Conservation (phyloP, 371 early-diverging fungal genomes). For the Saksenaea oblongispora region DNA sequence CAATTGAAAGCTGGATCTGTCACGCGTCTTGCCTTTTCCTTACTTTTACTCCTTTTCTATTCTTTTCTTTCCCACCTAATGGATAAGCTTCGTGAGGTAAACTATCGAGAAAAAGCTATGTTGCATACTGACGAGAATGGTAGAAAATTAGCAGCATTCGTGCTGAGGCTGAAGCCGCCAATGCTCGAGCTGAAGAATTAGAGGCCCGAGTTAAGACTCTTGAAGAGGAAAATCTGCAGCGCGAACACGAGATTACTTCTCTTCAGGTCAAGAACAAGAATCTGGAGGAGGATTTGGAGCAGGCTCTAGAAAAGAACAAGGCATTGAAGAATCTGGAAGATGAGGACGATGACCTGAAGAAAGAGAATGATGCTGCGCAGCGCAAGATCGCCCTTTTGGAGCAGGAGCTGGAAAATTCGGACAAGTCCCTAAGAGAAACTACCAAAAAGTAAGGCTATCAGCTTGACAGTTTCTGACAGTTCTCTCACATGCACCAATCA, state of each 20-base stretch:
- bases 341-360: slow-evolving; percentile 65
- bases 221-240: slow-evolving; percentile 54
- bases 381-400: slow-evolving; percentile 69
- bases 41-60: not conserved
- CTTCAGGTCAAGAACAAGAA: slow-evolving; percentile 63
- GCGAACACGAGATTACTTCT: slow-evolving; percentile 76
- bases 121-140: not conserved
- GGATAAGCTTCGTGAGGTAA: slow-evolving; percentile 50
- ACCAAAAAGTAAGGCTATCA: slow-evolving; percentile 60
- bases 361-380: slow-evolving; percentile 65
- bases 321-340: slow-evolving; percentile 61
- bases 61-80: slow-evolving; percentile 11
- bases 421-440: slow-evolving; percentile 66
- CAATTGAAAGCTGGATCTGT: slow-evolving; percentile 4
- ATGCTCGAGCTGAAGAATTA: slow-evolving; percentile 63
- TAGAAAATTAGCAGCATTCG: slow-evolving; percentile 73
- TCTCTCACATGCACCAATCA: not conserved
- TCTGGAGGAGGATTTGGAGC: slow-evolving; percentile 68
- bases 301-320: slow-evolving; percentile 60
- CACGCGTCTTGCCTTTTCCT: slow-evolving; percentile 1
- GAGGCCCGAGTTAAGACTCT: slow-evolving; percentile 63
- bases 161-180: slow-evolving; percentile 72
- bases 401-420: slow-evolving; percentile 67
- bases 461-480: not conserved
- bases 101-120: not conserved